These are phyloP conservation scores for Cercospora nicotianae DNA, from an alignment of 2,329 filamentous ascomycete genomes.

Conservation along the genomic window DNA sequence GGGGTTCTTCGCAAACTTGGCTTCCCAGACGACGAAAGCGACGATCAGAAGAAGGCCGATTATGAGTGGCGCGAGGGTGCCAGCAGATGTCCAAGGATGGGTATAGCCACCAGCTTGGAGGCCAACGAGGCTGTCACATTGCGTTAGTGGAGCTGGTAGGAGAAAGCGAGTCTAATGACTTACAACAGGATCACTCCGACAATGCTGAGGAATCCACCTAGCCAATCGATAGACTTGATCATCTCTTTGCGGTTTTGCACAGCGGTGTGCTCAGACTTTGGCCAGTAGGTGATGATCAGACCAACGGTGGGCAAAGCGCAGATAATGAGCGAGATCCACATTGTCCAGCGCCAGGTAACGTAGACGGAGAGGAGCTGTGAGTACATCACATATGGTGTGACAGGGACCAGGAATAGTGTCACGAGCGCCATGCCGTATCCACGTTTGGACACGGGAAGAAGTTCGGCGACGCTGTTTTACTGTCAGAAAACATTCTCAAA, in stretches of 20 bases:
- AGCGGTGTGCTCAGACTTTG: slow-evolving; percentile 9
- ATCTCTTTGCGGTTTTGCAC: slow-evolving; percentile 32
- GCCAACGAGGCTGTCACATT: slow-evolving; percentile 43
- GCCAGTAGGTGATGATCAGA: slow-evolving; percentile 36
- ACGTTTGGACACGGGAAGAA: slow-evolving; percentile 22
- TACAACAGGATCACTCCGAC: slow-evolving; percentile 50
- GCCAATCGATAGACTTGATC: slow-evolving; percentile 49
- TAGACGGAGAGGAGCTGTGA: slow-evolving; percentile 19
- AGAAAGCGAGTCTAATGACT: neutral
- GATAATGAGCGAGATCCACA: slow-evolving; percentile 42
- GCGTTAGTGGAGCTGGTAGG: neutral
- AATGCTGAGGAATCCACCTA: slow-evolving; percentile 53
- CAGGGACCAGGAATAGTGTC: slow-evolving; percentile 15
- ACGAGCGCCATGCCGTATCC: slow-evolving; percentile 19
- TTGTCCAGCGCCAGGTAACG: slow-evolving; percentile 19
- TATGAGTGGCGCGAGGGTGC: slow-evolving; percentile 30
- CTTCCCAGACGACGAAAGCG: slow-evolving; percentile 33
- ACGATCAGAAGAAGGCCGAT: slow-evolving; percentile 26
- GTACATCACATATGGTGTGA: slow-evolving; percentile 24
- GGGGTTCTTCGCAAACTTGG: slow-evolving; percentile 27
- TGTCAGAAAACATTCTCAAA: neutral
- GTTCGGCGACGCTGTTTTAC: slow-evolving; percentile 5
- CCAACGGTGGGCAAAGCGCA: slow-evolving; percentile 51
- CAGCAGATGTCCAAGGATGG: slow-evolving; percentile 24
- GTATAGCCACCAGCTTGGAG: slow-evolving; percentile 21